These are phyloP conservation scores for Glaciozyma antarctica DNA, from an alignment of 768 basidiomycete genomes.

Conservation along the genomic window DNA sequence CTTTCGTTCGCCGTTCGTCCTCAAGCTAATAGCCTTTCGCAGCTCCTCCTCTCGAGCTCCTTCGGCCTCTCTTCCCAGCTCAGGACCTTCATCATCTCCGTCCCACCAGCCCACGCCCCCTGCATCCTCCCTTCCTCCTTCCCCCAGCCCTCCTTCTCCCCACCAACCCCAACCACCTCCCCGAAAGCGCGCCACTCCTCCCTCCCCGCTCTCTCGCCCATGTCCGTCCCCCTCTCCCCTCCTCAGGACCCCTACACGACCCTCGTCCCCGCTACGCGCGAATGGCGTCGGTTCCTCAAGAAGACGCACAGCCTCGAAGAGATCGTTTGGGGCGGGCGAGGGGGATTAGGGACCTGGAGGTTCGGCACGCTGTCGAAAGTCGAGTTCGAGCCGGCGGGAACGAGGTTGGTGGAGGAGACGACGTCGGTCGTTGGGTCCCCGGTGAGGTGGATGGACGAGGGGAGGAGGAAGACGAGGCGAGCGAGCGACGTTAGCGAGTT, in stretches of 20 bases:
- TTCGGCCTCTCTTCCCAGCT: conserved; percentile 5
- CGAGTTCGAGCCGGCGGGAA: conserved; percentile 9
- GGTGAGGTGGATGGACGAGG: too few species aligned
- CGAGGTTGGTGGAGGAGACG: too few species aligned
- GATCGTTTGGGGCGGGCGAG: conserved; percentile 15
- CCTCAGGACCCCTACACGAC: background rate
- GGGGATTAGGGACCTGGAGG: conserved; percentile 16
- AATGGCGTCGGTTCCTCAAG: conserved; percentile 29
- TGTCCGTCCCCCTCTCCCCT: background rate
- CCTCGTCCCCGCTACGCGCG: conserved; percentile 7
- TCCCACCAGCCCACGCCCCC: conserved; percentile 15
- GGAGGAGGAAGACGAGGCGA: too few species aligned
- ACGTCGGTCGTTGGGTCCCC: too few species aligned
- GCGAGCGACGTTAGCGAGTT: too few species aligned
- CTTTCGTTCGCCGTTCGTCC: background rate
- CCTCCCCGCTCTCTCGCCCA: background rate
- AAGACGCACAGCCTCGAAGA: conserved; percentile 13
- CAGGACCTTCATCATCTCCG: conserved; percentile 4
- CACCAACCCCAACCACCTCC: background rate
- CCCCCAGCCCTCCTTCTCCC: background rate
- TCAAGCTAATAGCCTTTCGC: background rate
- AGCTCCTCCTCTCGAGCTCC: conserved; percentile 10
- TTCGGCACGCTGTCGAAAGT: conserved; percentile 16
- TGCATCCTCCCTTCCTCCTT: background rate
- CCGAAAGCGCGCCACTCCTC: background rate